Base-by-base conservation (phyloP, 2,329 filamentous ascomycete genomes). In the Penicillium frequentans region DNA sequence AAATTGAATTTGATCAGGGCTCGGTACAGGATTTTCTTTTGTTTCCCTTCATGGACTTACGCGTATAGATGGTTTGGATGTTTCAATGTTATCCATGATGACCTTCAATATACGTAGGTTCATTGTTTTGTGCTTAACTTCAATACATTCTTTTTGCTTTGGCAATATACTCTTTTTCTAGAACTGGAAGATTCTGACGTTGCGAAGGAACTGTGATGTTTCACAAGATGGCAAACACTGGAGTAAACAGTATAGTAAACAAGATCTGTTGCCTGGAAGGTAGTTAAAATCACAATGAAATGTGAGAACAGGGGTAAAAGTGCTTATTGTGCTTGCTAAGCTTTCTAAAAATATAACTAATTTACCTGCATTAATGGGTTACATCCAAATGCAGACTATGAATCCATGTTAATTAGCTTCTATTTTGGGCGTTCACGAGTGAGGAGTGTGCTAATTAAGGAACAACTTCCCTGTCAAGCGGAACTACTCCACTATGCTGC, bases 401-500 rank as follows among this genome's bases (percentile, higher is more conserved):
- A 42, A 42, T 23, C 31, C 21, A 42, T 21, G 52, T 49, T 64
- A 64, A 64, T 64, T 64, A 29, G 49, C 47, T 51, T 59, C 63
- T 65, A 65, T 64, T 65, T 61, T 54, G 44, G 54, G 59, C 14
- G 31, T 11, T 33, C 31, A 14, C 31, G 31, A 33, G 13, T 21
- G 27, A 29, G 10, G 47, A 42, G 23, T 42, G 24, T 54, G 54
- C 63, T 64, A 66, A 64, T 65, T 66, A 61, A 55, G 61, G 59
- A 58, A 56, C 53, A 27, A 47, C 19, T 43, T 26, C 44, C 56
- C 29, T 58, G 50, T 57, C 49, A 56, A 53, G 39, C 35, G 37
- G 44, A 33, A 45, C 39, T 14, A 14, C 49, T 50, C 55, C 56
- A 50, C 42, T 7, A 46, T 44, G 33, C 54, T 59, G 57, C 57